Evolutionary conservation across 2,329 filamentous ascomycete genomes (phyloP).

Genomic region (Ophiostoma quercus): DNA sequence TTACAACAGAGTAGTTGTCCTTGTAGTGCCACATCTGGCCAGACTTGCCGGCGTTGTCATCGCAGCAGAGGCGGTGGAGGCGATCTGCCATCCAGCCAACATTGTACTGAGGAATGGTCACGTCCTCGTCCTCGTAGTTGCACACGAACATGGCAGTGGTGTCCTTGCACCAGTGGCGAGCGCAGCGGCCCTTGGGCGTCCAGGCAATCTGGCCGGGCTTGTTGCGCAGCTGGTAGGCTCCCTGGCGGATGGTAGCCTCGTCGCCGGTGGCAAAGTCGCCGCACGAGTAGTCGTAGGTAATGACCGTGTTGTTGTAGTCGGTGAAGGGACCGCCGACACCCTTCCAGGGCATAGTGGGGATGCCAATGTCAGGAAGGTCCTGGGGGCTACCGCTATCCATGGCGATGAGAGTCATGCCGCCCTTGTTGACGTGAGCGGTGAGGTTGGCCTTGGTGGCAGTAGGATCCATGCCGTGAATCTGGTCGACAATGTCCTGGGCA

Average conservation of each 20-base stretch:
- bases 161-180: slow-evolving; percentile 24
- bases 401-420: not conserved
- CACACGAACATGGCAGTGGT: slow-evolving; percentile 25
- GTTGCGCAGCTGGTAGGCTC: slow-evolving; percentile 18
- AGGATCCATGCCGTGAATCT: slow-evolving; percentile 8
- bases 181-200: not conserved
- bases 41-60: slow-evolving; percentile 19
- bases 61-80: slow-evolving; percentile 24
- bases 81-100: slow-evolving; percentile 24
- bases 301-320: slow-evolving; percentile 13
- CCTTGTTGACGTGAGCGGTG: not conserved
- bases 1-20: slow-evolving; percentile 19
- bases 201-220: slow-evolving; percentile 3
- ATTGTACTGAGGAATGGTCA: slow-evolving; percentile 22
- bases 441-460: not conserved
- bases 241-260: not conserved
- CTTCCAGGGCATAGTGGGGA: slow-evolving; percentile 7
- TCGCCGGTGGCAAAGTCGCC: slow-evolving; percentile 20
- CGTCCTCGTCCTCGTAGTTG: slow-evolving; percentile 19
- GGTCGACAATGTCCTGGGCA: slow-evolving; percentile 14
- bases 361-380: slow-evolving; percentile 23
- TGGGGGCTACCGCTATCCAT: slow-evolving; percentile 19
- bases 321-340: slow-evolving; percentile 16
- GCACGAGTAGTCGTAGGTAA: slow-evolving; percentile 22
- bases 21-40: slow-evolving; percentile 24